Base-by-base conservation (phyloP, 2,329 filamentous ascomycete genomes). In the Paecilomyces fulvus region DNA sequence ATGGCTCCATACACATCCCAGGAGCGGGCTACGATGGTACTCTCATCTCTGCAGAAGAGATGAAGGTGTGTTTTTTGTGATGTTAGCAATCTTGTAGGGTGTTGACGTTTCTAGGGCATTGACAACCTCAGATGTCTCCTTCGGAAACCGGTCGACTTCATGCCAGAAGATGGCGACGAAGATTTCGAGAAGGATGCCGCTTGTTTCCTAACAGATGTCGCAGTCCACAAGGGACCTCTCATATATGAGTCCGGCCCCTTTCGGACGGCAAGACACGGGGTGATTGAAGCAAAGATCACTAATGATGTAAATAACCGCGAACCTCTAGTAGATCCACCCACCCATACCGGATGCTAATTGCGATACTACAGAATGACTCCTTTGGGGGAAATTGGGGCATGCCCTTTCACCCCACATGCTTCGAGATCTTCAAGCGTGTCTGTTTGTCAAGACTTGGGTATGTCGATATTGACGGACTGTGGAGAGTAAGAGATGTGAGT, bases 321-420 rank as follows among this genome's bases (percentile, higher is more conserved):
- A 49, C 53, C 11, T 10, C 2, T 17, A 12, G 48, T 12, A 28
- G 46, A 31, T 28, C 52, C 30, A 12, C 33, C 1, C 1, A 12
- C 17, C 48, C 21, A 7, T n/a, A 14, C 5, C 20, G 21, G 46
- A 23, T 50, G 21, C 30, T 49, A 21, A 48, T 20, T n/a, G 30
- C 8, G 20, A 8, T 30, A 14, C n/a, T 43, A 20, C 25, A 31
- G 52, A 49, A 30, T 30, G n/a, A 43, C 11, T 11, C 20, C 8
- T 49, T 43, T 23, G 20, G 50, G 8, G 54, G 49, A 14, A 25
- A 43, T 21, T 30, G 49, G 20, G 56, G 37, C 21, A 56, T 56
- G 56, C 53, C 56, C 1, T 58, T 58, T 21, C 56, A 58, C 37
- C 56, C 56, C n/a, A 37, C 53, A 6, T 58, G 56, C 48, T 52